Base-by-base conservation (phyloP, 2,329 filamentous ascomycete genomes). In the Pyrenochaeta sp. region DNA sequence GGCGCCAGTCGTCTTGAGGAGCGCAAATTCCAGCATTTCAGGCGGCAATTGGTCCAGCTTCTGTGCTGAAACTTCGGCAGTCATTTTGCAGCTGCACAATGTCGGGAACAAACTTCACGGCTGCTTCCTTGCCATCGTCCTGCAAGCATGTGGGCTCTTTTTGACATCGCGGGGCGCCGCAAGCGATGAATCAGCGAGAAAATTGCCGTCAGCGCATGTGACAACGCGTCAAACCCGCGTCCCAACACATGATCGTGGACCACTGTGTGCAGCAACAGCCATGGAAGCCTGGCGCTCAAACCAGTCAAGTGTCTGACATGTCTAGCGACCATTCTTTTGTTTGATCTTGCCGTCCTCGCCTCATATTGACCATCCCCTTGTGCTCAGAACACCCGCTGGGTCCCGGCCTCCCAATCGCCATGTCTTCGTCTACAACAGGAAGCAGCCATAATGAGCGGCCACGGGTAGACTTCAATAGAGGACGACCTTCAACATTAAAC, bases 1-100 rank as follows among this genome's bases (percentile, higher is more conserved):
- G 15, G 66, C 56, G 36, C 66, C 60, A 7, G 74, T 59, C 5
- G 74, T 66, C 61, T 77, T 77, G 55, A 78, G 69, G 46, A 82
- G 64, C 33, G 68, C 72, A 67, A 82, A 82, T 29, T 74, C 66
- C 33, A 76, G 67, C 79, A 82, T 80, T 53, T 79, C 77, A 4
- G 65, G 67, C 20, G 71, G 71, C 30, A 73, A 54, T 41, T 72
- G 63, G 35, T 58, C 51, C 9, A 71, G 48, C 40, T 64, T 63
- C 14, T 41, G 43, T 20, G 44, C 33, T 27, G 56, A 14, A 21
- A 29, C 40, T 15, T 47, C 50, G 9, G 32, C 35, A 23, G 58
- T 48, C 64, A 67, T 65, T 10, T 18, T 51, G 47, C 3, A 29
- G 14, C 12, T 23, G 2, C 3, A 49, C 4, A 45, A 29, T n/a